A percentile compares a stretch with the other conserved stretches of the same genome.
phyloP scores from a whole-genome alignment of 345 rosid genomes.

The Iberis pinnata region DNA sequence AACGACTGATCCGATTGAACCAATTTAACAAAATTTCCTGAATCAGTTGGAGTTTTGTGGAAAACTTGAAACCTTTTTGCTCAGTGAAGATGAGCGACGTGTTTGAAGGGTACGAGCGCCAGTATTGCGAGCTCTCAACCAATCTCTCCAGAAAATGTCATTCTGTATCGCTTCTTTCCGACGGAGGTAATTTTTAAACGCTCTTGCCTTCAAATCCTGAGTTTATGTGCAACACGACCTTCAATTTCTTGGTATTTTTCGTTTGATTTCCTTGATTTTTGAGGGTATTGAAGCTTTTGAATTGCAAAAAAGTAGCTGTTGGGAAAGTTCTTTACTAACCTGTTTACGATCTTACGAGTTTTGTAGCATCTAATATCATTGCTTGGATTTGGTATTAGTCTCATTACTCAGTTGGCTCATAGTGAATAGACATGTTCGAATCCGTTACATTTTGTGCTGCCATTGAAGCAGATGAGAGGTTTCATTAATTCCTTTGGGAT shows the following conservation, averaged over 20 bases:
- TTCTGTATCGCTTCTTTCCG: slow-evolving; percentile 45
- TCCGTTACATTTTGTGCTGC: not conserved
- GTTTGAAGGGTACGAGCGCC: slow-evolving; percentile 86
- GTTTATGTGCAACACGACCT: no score
- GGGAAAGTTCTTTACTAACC: no score
- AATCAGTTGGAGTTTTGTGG: not conserved
- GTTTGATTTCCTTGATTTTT: no score
- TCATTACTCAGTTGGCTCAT: no score
- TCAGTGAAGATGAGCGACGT: slow-evolving; percentile 64
- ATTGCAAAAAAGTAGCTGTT: no score
- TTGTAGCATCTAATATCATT: no score
- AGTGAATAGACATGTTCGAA: no score
- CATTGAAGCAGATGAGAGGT: not conserved
- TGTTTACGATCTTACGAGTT: no score
- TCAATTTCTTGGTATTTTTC: no score
- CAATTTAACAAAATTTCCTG: not conserved
- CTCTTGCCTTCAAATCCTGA: no score
- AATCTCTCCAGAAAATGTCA: slow-evolving; percentile 71
- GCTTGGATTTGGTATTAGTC: no score
- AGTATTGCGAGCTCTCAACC: slow-evolving; percentile 87
- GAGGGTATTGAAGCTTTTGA: no score
- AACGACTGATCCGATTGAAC: not conserved
- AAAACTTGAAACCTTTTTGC: not conserved
- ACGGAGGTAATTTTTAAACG: slow-evolving; percentile 34
- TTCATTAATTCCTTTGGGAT: not conserved